Evolutionary conservation across 176 grass and related monocot genomes (phyloP).

Genomic region (Bromus sterilis): DNA sequence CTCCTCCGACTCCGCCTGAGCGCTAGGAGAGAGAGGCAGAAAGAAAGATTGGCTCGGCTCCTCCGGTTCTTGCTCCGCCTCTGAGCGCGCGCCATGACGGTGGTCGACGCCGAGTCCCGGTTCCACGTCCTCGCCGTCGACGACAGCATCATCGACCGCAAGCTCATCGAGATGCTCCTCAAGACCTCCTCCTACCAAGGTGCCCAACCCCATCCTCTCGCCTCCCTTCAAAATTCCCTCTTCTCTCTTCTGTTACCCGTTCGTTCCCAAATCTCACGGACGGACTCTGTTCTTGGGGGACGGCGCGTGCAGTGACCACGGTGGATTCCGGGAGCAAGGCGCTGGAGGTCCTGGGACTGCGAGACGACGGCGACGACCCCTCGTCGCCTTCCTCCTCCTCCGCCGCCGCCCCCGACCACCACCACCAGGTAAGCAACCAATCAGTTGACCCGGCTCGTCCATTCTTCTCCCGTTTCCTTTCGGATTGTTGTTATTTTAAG

Average conservation of each 20-base stretch:
- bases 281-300: background rate
- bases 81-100: slow-evolving; percentile 29
- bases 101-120: slow-evolving; percentile 46
- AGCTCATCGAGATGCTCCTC: slow-evolving; percentile 95
- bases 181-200: slow-evolving; percentile 91
- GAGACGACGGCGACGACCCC: slow-evolving; percentile 26
- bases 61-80: background rate
- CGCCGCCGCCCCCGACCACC: background rate
- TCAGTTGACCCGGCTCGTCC: background rate
- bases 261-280: background rate
- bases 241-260: background rate
- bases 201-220: background rate
- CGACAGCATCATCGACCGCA: slow-evolving; percentile 95
- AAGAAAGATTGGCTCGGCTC: background rate
- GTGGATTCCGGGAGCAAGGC: slow-evolving; percentile 95
- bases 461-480: background rate
- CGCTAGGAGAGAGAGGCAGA: background rate
- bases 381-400: slow-evolving; percentile 29
- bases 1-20: background rate
- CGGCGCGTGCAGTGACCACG: slow-evolving; percentile 48
- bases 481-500: background rate
- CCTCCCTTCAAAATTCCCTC: background rate
- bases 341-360: slow-evolving; percentile 67
- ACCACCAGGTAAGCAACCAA: slow-evolving; percentile 47
- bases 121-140: slow-evolving; percentile 94